These are phyloP conservation scores for Sporobolomyces phaffii DNA, from an alignment of 768 basidiomycete species.

Conservation along the genomic window DNA sequence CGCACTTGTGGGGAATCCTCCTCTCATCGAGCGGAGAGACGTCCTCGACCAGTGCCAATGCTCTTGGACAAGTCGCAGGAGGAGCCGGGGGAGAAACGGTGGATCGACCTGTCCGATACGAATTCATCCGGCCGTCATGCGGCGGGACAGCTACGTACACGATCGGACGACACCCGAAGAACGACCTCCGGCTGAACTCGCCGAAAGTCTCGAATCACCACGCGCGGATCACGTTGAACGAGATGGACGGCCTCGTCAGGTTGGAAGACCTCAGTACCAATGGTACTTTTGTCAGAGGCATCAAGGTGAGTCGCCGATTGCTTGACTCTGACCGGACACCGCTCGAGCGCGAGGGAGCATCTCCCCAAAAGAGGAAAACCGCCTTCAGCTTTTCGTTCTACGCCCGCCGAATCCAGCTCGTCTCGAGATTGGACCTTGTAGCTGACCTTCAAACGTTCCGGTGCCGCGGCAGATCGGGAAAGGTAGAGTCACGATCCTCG, in stretches of 20 bases:
- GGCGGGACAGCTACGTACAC: not conserved
- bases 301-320: slow-evolving; percentile 15
- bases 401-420: too few species aligned
- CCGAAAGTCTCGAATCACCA: slow-evolving; percentile 27
- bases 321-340: not conserved
- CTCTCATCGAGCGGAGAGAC: slow-evolving; percentile 6
- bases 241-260: slow-evolving; percentile 11
- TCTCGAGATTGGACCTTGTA: not conserved
- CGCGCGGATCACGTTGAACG: slow-evolving; percentile 7
- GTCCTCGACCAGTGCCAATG: not conserved
- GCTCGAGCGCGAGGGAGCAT: too few species aligned
- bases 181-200: slow-evolving; percentile 18
- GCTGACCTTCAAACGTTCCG: too few species aligned
- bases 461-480: slow-evolving; percentile 63
- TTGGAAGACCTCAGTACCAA: slow-evolving; percentile 32
- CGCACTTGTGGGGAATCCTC: slow-evolving; percentile 18
- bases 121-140: not conserved
- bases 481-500: slow-evolving; percentile 55
- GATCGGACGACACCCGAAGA: slow-evolving; percentile 23
- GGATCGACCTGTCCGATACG: slow-evolving; percentile 16
- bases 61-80: not conserved
- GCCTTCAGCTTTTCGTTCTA: too few species aligned
- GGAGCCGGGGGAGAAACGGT: not conserved
- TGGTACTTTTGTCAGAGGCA: slow-evolving; percentile 26
- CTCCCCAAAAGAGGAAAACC: too few species aligned